Evolutionary conservation across 305 asterid species (phyloP), one percentile per base, ranked within the genome.

Genomic region (Fraxinus sp.): DNA sequence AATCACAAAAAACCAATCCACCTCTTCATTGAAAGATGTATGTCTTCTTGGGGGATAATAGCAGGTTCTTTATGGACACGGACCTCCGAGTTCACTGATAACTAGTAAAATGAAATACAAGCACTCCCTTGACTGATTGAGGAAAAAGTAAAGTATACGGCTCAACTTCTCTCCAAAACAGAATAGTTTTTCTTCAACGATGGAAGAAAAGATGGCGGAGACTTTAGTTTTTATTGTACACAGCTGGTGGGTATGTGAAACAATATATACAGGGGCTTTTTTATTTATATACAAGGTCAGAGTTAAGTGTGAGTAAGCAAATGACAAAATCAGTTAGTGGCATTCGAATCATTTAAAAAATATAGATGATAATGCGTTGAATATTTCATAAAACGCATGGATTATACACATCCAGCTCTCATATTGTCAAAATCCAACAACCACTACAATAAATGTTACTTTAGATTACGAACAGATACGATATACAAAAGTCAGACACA

Each of bases 261-360:
- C 52, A 57, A 14, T 78, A 57, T 7, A 16, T 78, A 64, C 10
- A 11, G n/a, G 81, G 10, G 33, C 66, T 8, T 64, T 36, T 20
- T 33, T 78, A 35, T 57, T 57, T 64, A 2, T 4, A 77, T 52
- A 55, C 32, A 77, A 22, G 30, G n/a, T 6, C 33, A 57, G 73
- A 55, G 52, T 49, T 57, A 78, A 78, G 62, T 55, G 41, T 55
- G 28, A 20, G 73, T 55, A 55, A 78, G 70, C 14, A 52, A 77
- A n/a, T 78, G 81, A n/a, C n/a, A 55, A 52, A 78, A 55, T 71
- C 39, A 52, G 49, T 32, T 0, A 55, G 72, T 55, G 14, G 46
- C n/a, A 32, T 62, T 2, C 66, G 26, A 49, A 26, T 32, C 70
- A 7, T 49, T 57, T 33, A 46, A 46, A 32, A 3, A 5, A 57